A percentile compares a stretch with the other conserved stretches of the same genome.
Conservation (phyloP, 2,329 filamentous ascomycete genomes). For the Dothistroma septosporum region DNA sequence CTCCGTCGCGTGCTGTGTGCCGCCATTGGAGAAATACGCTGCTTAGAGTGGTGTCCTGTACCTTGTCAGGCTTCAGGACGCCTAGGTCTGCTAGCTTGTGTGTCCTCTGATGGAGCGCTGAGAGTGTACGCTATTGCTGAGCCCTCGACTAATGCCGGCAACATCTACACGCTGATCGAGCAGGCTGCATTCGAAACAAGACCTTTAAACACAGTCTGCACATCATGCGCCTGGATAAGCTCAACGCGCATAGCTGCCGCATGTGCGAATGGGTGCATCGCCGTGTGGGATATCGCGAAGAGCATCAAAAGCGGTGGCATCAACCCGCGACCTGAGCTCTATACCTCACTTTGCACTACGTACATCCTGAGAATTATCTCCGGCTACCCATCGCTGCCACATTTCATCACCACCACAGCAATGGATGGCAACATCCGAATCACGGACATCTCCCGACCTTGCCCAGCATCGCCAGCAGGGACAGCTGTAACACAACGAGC, state of each 20-base stretch:
- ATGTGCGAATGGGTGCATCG: conserved; percentile 54
- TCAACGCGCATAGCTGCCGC: conserved; percentile 52
- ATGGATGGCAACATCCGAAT: conserved; percentile 55
- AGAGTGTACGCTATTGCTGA: conserved; percentile 51
- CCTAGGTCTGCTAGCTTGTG: conserved; percentile 53
- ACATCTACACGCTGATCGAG: conserved; percentile 40
- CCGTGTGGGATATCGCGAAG: conserved; percentile 47
- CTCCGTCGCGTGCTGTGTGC: conserved; percentile 53
- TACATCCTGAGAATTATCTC: conserved; percentile 48
- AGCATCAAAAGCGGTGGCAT: conserved; percentile 17
- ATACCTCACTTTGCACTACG: conserved; percentile 42
- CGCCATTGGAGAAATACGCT: conserved; percentile 54
- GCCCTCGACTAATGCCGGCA: conserved; percentile 16
- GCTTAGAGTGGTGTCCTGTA: conserved; percentile 56
- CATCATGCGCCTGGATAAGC: conserved; percentile 56
- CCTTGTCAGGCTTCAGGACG: conserved; percentile 29
- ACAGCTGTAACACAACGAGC: conserved; percentile 45
- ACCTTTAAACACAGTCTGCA: conserved; percentile 52
- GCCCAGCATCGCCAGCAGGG: conserved; percentile 42
- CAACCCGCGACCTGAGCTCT: conserved; percentile 40
- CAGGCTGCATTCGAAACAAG: conserved; percentile 49
- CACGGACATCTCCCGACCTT: conserved; percentile 50
- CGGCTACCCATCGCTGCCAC: conserved; percentile 52
- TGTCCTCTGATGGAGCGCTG: conserved; percentile 57
- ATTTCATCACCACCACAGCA: conserved; percentile 50